These are phyloP conservation scores for Arachis hypogaea DNA, from an alignment of 306 rosid genomes.

Conservation along the genomic window DNA sequence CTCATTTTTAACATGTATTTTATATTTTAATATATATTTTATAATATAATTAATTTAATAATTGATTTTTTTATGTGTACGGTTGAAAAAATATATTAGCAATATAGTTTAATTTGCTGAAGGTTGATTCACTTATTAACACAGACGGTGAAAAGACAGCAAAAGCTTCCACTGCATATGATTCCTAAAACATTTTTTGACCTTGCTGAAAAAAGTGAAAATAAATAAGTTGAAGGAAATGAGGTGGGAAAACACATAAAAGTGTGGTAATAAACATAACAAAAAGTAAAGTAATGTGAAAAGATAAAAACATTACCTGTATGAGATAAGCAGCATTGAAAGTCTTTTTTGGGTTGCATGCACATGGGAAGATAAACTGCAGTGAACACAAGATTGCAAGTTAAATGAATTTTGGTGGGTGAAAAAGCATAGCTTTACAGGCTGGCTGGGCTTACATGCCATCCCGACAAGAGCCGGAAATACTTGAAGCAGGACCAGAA, in stretches of 20 bases:
- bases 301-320: not conserved
- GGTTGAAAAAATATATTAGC: no score
- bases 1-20: no score
- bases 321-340: not conserved
- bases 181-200: not conserved
- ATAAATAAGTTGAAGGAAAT: not conserved
- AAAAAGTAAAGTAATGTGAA: not conserved
- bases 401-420: not conserved
- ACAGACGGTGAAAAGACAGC: no score
- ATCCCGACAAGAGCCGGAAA: not conserved
- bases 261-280: not conserved
- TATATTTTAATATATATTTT: no score
- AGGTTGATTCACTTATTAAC: no score
- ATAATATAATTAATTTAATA: no score
- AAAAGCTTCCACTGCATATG: no score
- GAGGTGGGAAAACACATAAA: not conserved
- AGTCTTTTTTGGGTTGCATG: not conserved
- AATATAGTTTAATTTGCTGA: no score
- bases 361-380: not conserved
- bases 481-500: conserved; percentile 9
- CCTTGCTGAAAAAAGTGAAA: not conserved
- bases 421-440: conserved; percentile 16
- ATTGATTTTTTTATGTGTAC: no score
- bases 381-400: not conserved
- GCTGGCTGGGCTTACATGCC: conserved; percentile 17